phyloP scores from a whole-genome alignment of 495 filamentous ascomycete genomes.

The Penicillium pulvis region DNA sequence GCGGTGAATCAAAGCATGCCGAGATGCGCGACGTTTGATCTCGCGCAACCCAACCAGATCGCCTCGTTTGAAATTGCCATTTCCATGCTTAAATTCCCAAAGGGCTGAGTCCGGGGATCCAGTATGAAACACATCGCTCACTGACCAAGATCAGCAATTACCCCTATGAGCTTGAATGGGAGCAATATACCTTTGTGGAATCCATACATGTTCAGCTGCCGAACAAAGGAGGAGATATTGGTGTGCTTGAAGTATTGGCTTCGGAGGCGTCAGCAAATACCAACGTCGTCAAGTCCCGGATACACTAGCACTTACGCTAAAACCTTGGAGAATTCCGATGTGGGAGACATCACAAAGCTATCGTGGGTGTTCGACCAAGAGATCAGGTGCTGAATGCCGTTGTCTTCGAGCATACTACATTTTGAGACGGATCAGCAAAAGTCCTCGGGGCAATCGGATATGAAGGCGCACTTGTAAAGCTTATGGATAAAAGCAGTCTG shows the following conservation, averaged over 20 bases:
- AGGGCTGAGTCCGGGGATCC: slow-evolving; percentile 92
- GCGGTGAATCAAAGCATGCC: slow-evolving; percentile 91
- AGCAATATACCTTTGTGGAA: slow-evolving; percentile 89
- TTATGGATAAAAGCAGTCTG: slow-evolving; percentile 99
- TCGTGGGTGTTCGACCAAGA: slow-evolving; percentile 93
- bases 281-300: slow-evolving; percentile 2
- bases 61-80: slow-evolving; percentile 94
- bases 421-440: slow-evolving; percentile 7
- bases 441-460: not conserved
- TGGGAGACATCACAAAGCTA: slow-evolving; percentile 98
- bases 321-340: slow-evolving; percentile 97
- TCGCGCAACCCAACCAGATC: slow-evolving; percentile 90
- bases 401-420: slow-evolving; percentile 91
- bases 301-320: slow-evolving; percentile 73
- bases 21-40: slow-evolving; percentile 95
- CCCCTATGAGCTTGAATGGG: not conserved
- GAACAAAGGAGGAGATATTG: slow-evolving; percentile 97
- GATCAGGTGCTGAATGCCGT: slow-evolving; percentile 88
- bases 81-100: slow-evolving; percentile 99
- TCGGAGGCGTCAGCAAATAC: slow-evolving; percentile 28
- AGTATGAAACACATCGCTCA: slow-evolving; percentile 98
- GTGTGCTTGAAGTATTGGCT: slow-evolving; percentile 99
- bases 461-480: slow-evolving; percentile 78
- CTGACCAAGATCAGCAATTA: slow-evolving; percentile 44
- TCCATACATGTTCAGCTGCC: slow-evolving; percentile 98